phyloP scores from a whole-genome alignment of 2,329 filamentous ascomycete species.

The Mariannaea elegans region DNA sequence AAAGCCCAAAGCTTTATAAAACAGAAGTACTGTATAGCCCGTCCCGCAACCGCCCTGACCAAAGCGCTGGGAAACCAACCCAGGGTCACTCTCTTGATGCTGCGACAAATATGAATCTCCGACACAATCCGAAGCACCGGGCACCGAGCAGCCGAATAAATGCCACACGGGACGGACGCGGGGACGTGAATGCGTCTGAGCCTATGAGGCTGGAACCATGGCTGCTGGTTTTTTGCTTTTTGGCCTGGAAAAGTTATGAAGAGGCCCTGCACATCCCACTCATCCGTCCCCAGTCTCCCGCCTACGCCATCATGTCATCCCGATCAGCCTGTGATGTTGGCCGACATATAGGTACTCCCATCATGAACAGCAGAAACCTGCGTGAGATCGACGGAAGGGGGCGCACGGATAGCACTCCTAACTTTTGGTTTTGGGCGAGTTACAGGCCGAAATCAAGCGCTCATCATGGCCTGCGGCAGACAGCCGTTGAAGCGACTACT shows the following conservation, averaged over 20 bases:
- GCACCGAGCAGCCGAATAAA: not conserved
- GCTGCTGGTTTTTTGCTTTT: not conserved
- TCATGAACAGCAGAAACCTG: not conserved
- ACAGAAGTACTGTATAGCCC: not conserved
- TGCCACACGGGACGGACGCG: not conserved
- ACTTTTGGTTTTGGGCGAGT: slow-evolving; percentile 18
- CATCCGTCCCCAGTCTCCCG: not conserved
- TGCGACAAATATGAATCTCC: slow-evolving; percentile 4
- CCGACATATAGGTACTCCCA: not conserved
- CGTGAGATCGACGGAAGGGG: slow-evolving; percentile 4
- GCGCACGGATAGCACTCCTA: slow-evolving; percentile 5
- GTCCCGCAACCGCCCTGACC: not conserved
- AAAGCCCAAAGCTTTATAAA: not conserved
- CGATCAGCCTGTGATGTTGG: no score
- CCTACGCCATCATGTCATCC: not conserved
- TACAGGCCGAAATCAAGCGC: slow-evolving; percentile 24
- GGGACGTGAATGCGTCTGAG: not conserved
- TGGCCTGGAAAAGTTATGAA: not conserved
- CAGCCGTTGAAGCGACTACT: slow-evolving; percentile 34
- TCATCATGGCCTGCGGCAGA: slow-evolving; percentile 18
- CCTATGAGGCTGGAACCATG: not conserved
- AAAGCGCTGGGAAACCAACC: not conserved
- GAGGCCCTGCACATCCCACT: not conserved
- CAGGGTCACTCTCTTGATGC: not conserved
- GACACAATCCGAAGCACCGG: slow-evolving; percentile 20